Base-by-base conservation (phyloP, 1,284 basidiomycete genomes). In the Phellopilus nigrolimitatus region DNA sequence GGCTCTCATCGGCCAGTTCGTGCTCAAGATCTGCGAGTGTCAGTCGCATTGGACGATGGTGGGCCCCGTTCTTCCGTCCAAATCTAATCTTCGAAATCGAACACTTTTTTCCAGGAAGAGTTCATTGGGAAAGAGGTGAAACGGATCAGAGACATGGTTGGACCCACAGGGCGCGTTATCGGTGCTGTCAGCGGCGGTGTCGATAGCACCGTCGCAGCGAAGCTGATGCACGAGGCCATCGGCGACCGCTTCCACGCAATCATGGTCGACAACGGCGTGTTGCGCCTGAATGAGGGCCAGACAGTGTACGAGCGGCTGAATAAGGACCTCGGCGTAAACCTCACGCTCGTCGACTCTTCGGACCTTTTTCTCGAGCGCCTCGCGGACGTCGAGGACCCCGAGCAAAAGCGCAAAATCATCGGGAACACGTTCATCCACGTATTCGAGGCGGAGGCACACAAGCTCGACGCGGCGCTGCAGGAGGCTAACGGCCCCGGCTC, bases 211-310 rank as follows among this genome's bases (percentile, higher is more conserved):
- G 97, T 99, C 17, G 97, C 97, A 8, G 97, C 97, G 42, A 98
- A 98, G 71, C 79, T 99, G 54, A 99, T 99, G 97, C 94, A 99
- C 63, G 95, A 98, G 73, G 97, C 97, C 17, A 99, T 99, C 60
- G 97, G 97, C 31, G 93, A 98, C 67, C 80, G 93, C 56, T 99
- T 99, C 79, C 97, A 97, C 66, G 97, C 95, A 9, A 97, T 99
- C 71, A 97, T 99, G 94, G 97, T 99, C 47, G 97, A 99, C 73
- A 99, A 99, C 64, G 97, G 97, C 59, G 95, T 99, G 31, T 78
- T 99, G 27, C 88, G 97, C 46, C 71, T 88, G 60, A 87, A 97
- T 66, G 97, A 99, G 68, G 94, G 88, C 15, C 67, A 79, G 54
- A 93, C 97, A 70, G 97, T 99, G n/a, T 72, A 97, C 71, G 83